Evolutionary conservation across 1,139 yeast genomes (phyloP), one percentile per base, ranked within the genome.

Genomic region (Sugiyamaella paludigena): DNA sequence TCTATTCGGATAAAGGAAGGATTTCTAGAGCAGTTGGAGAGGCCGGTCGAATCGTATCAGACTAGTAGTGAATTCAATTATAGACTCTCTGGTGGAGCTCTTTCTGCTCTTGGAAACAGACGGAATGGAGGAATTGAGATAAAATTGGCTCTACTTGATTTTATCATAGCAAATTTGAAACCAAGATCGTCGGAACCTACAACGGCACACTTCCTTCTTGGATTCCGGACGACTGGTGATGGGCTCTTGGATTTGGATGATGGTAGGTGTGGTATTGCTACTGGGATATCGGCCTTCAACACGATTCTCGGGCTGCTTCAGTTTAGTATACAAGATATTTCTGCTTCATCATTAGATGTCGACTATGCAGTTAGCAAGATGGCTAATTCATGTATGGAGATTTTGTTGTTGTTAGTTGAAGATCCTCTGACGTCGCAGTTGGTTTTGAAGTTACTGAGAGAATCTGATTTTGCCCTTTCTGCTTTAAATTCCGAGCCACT

Each of bases 201-300:
- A 0, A 76, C 84, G 1, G 73, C 91, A 0, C 97, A 89, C 63
- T 83, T 84, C 58, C 66, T 92, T 9, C 73, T 92, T 1, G 98
- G 98, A 0, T 89, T 81, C 62, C 77, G 74, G 47, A 70, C 74
- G 29, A 67, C 70, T 1, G 69, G 69, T 7, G 65, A 67, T 40
- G 76, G 74, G 28, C 62, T 70, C 2, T 55, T 79, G n/a, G 66
- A 74, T 2, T 58, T 71, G 9, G 81, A 79, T 9, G 68, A 69
- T 9, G 65, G 67, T 2, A 55, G 71, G 2, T 74, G 80, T 0
- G 80, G 80, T 19, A 75, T 83, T 43, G 67, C 67, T 1, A 77
- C 86, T 0, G 71, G 68, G 0, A 69, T 73, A 12, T 81, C 91
- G 1, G 66, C 87, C 9, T 72, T 89, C 46, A 74, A 72, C 32